phyloP scores from a whole-genome alignment of 768 basidiomycete species.

The Trametes meyenii region DNA sequence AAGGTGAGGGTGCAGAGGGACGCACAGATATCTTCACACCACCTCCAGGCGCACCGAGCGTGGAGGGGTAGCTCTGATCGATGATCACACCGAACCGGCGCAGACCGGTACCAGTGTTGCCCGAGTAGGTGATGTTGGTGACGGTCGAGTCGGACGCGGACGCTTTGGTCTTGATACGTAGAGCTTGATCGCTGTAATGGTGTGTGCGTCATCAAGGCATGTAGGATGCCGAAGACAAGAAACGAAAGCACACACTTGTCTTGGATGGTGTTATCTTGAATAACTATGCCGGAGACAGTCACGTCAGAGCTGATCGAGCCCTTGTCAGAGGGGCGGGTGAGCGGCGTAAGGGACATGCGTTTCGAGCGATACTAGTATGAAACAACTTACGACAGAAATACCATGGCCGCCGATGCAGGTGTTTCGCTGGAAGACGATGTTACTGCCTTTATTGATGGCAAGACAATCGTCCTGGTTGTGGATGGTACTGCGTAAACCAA shows the following conservation, averaged over 20 bases:
- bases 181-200: constrained; percentile 46
- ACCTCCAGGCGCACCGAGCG: constrained; percentile 54
- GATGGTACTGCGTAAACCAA: constrained; percentile 16
- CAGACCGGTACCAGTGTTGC: constrained; percentile 55
- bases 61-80: constrained; percentile 63
- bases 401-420: constrained; percentile 64
- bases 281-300: constrained; percentile 49
- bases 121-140: constrained; percentile 51
- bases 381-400: constrained; percentile 53
- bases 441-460: constrained; percentile 49
- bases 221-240: not conserved
- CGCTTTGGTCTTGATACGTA: constrained; percentile 63
- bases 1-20: not conserved
- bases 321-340: constrained; percentile 35
- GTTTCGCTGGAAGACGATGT: constrained; percentile 47
- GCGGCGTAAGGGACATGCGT: too few species aligned
- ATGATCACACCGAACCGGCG: constrained; percentile 59
- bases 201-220: not conserved
- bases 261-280: constrained; percentile 55
- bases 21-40: constrained; percentile 62
- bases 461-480: constrained; percentile 58
- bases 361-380: too few species aligned
- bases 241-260: constrained; percentile 46
- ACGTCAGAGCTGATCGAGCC: constrained; percentile 55
- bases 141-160: constrained; percentile 51